Evolutionary conservation across 2,329 filamentous ascomycete species (phyloP).

Genomic region (Trichoderma citrinoviride): DNA sequence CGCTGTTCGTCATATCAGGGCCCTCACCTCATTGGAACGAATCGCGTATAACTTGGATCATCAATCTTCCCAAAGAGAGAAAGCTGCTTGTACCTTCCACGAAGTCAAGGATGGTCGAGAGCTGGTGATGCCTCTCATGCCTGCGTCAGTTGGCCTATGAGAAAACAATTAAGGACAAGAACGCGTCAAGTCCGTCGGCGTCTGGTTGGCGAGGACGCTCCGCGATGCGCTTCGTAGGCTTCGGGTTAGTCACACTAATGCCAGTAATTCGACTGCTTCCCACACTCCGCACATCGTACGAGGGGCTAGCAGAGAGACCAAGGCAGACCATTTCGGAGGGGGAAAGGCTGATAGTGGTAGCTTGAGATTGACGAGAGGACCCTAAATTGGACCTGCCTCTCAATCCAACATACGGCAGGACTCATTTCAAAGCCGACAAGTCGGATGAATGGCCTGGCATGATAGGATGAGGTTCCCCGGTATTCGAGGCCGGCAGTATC

Average conservation of each 20-base stretch:
- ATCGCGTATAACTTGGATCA: background rate
- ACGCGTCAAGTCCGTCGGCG: background rate
- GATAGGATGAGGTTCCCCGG: background rate
- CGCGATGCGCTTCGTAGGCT: background rate
- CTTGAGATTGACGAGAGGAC: background rate
- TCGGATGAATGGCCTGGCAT: background rate
- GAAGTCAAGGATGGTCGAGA: background rate
- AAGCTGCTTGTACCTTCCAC: background rate
- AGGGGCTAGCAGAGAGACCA: background rate
- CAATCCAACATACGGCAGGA: background rate
- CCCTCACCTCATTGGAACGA: constrained; percentile 12
- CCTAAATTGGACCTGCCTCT: background rate
- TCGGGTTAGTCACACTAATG: background rate
- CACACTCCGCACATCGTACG: background rate
- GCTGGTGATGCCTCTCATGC: background rate
- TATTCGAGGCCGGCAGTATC: background rate
- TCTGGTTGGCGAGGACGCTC: background rate
- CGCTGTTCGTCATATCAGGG: background rate
- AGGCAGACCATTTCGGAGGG: background rate
- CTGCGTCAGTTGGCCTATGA: background rate
- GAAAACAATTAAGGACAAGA: background rate
- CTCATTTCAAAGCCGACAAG: background rate
- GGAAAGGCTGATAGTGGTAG: background rate
- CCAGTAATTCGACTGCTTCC: background rate
- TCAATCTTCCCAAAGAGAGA: background rate